A percentile compares a stretch with the other conserved stretches of the same genome.
phyloP scores from a whole-genome alignment of 495 filamentous ascomycete genomes.

The Neurospora sp. region DNA sequence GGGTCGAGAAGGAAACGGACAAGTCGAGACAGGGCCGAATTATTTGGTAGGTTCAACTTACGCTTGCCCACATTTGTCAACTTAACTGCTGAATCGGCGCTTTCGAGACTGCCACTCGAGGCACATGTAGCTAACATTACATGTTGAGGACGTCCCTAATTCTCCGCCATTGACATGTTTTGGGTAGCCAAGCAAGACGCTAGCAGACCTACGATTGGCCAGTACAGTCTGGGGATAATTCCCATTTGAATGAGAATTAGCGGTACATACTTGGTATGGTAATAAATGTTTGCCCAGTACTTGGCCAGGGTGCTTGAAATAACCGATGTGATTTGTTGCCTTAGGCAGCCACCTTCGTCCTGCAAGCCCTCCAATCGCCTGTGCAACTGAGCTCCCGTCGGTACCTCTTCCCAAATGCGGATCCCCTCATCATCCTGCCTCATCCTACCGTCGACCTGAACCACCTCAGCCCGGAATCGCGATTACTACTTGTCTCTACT shows the following conservation, averaged over 20 bases:
- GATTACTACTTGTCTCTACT: not conserved
- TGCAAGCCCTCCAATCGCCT: not conserved
- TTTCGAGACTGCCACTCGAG: not conserved
- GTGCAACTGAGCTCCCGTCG: not conserved
- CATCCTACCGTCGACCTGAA: not conserved
- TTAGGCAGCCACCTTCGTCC: not conserved
- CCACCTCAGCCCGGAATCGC: not conserved
- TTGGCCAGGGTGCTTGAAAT: not conserved
- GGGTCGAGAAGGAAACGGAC: no score
- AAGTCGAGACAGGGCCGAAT: not conserved
- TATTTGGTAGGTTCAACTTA: not conserved
- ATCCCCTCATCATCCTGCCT: not conserved
- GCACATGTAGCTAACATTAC: not conserved
- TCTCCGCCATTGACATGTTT: not conserved
- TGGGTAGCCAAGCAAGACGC: not conserved
- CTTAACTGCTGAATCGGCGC: not conserved
- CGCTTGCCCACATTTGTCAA: not conserved
- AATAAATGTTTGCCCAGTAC: not conserved
- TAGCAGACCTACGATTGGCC: no score
- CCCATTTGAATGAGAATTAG: no score
- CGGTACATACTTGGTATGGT: not conserved
- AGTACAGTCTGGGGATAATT: no score
- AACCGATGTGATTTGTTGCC: not conserved
- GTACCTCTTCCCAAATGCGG: not conserved
- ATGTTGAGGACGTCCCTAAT: not conserved